Base-by-base conservation (phyloP, 2,329 filamentous ascomycete genomes). In the Purpureocillium lavendulum region DNA sequence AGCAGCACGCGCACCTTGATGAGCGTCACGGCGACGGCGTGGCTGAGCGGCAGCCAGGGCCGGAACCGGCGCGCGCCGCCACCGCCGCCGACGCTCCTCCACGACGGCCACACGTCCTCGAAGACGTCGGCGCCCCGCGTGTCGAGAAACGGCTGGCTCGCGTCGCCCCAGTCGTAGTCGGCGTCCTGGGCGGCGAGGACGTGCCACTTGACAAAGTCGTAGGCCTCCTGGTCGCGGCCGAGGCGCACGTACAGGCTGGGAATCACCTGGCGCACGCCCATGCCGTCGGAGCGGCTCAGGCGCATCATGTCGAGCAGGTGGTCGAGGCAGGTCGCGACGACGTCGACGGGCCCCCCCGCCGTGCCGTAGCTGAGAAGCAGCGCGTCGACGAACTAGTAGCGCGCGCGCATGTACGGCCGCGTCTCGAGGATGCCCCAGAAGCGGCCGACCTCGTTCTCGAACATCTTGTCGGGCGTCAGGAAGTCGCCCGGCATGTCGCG, bases 181-280 rank as follows among this genome's bases (percentile, higher is more conserved):
- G 30, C 3, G 1, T 45, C 45, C 0, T 41, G 11, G 1, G 39
- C 44, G 2, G 35, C 42, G 0, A 47, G 54, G 0, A 47, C 54
- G 41, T 52, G 60, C 55, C 58, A 61, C 47, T 58, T 65, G 3
- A 61, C 35, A 30, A 68, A 67, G 39, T 69, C 63, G 43, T 70
- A 71, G 47, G 60, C 65, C n/a, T 70, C 68, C 47, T 75, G 70
- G 40, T 76, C 71, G 32, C 50, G 56, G 15, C 61, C 60, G 7
- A 76, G 57, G 3, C 70, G 64, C 12, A 77, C 48, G 40, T 66
- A 58, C 9, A 70, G 32, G 1, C 49, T 44, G 0, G 73, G 70
- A 0, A 69, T 42, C 0, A 66, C 15, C 14, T 61, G 33, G 1
- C 69, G 59, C 3, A 71, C 14, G 0, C 64, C 62, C 56, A 71